Base-by-base conservation (phyloP, 768 basidiomycete genomes). In the Mycena polygramma region DNA sequence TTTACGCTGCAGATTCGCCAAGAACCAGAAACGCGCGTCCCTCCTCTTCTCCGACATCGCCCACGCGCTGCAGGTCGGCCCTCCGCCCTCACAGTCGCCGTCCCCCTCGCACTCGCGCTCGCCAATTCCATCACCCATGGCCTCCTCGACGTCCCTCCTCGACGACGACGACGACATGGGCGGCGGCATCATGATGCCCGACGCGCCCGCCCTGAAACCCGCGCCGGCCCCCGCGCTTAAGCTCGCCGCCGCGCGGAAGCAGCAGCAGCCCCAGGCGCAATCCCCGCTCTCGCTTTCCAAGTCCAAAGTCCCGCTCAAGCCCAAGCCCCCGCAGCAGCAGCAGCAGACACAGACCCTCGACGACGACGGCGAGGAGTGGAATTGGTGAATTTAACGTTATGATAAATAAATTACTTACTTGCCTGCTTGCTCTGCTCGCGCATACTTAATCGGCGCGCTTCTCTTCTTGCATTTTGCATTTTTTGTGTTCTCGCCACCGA, bases 1-100 rank as follows among this genome's bases (percentile, higher is more conserved):
- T 63, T 69, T 71, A 71, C 66, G 43, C 19, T 22, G 36, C 69
- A 93, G 92, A n/a, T 87, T 93, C 75, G 82, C 88, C 20, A 92
- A 90, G 73, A 84, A 82, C 74, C 90, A 90, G 68, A 92, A 91
- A 79, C 89, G 91, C 24, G 92, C 92, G 0, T 91, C 92, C 0
- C 72, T 87, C 1, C 83, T 93, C 37, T 76, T 93, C 62, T 87
- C 90, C 0, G 92, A 92, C 76, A 87, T 92, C 22, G 90, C 90
- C 7, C 55, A 57, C 11, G 72, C 72, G 26, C 54, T 73, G 66
- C 72, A 73, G 48, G 72, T 69, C 84, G 86, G 69, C 84, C 87
- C 48, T 81, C 90, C 43, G 84, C 84, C 13, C 53, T 51, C 74
- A 6, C 66, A 73, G 15, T 75, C 77, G 17, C 69, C 78, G n/a